Evolutionary conservation across 352 stramenopile genomes (phyloP).

Genomic region (Phytopythium helicoides): DNA sequence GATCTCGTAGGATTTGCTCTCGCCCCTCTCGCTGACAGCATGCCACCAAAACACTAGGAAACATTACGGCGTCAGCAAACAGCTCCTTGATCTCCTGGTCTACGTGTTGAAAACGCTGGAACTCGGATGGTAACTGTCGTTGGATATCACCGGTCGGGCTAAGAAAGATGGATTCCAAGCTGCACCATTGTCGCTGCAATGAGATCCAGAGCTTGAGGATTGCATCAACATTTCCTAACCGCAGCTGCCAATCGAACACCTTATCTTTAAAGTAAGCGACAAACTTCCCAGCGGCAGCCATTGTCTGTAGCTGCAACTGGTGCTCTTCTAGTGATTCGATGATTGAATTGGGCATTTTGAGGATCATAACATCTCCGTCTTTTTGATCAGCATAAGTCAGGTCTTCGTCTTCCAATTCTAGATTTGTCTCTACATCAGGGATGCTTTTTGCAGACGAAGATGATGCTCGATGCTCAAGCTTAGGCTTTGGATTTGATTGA

Average conservation of each 20-base stretch:
- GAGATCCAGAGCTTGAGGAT: slow-evolving; percentile 93
- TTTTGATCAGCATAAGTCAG: slow-evolving; percentile 12
- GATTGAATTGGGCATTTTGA: slow-evolving; percentile 90
- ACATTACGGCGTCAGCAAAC: slow-evolving; percentile 53
- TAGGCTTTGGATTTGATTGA: not conserved
- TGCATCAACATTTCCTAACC: slow-evolving; percentile 90
- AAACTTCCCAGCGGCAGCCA: slow-evolving; percentile 96
- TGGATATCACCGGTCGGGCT: slow-evolving; percentile 91
- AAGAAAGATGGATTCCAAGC: slow-evolving; percentile 95
- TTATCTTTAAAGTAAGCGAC: slow-evolving; percentile 95
- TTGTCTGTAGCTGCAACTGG: slow-evolving; percentile 94
- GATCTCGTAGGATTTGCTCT: slow-evolving; percentile 74
- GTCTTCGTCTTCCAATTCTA: no score
- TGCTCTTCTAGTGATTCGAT: slow-evolving; percentile 95
- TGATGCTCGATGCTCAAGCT: not conserved
- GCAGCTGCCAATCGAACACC: slow-evolving; percentile 94
- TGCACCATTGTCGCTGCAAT: slow-evolving; percentile 91
- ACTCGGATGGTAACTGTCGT: slow-evolving; percentile 90
- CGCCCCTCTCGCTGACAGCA: slow-evolving; percentile 79
- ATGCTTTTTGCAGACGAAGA: not conserved
- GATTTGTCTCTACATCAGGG: not conserved
- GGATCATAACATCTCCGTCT: slow-evolving; percentile 85
- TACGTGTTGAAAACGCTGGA: slow-evolving; percentile 86
- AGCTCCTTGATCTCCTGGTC: slow-evolving; percentile 87
- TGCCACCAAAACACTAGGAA: slow-evolving; percentile 67